Percentiles rank a stretch among this genome's conserved stretches.
Evolutionary conservation across 2,329 filamentous ascomycete species (phyloP).

Genomic region (Mollisia scopiformis): DNA sequence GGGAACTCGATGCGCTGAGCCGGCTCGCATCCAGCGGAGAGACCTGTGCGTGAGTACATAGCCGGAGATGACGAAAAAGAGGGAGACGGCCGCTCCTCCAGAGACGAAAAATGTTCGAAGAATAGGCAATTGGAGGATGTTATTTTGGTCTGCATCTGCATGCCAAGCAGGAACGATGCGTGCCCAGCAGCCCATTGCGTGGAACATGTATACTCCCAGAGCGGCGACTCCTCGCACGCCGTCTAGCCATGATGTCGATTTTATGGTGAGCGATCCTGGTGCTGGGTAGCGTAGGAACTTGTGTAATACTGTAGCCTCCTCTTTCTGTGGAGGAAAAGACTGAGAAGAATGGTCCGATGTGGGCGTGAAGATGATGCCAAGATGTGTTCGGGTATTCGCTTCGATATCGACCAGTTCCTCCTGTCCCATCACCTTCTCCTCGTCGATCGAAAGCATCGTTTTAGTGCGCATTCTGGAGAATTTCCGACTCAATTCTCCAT

Average conservation of each 20-base stretch:
- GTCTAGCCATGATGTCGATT: slow-evolving; percentile 49
- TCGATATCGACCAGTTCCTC: too few relatives aligned
- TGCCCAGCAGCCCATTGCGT: slow-evolving; percentile 42
- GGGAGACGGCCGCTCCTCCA: slow-evolving; percentile 49
- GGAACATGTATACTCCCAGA: slow-evolving; percentile 48
- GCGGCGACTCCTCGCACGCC: slow-evolving; percentile 50
- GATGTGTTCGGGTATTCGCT: too few relatives aligned
- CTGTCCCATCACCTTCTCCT: too few relatives aligned
- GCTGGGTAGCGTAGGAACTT: slow-evolving; percentile 27
- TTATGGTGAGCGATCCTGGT: slow-evolving; percentile 20
- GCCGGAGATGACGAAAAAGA: slow-evolving; percentile 53
- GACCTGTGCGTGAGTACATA: slow-evolving; percentile 49
- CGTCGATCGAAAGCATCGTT: too few relatives aligned
- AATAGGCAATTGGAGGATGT: slow-evolving; percentile 45
- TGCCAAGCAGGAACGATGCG: slow-evolving; percentile 28
- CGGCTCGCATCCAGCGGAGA: slow-evolving; percentile 41
- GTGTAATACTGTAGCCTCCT: too few relatives aligned
- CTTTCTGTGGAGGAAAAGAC: too few relatives aligned
- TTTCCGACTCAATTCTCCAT: too few relatives aligned
- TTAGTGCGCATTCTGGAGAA: too few relatives aligned
- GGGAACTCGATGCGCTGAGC: slow-evolving; percentile 39
- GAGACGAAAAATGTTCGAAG: slow-evolving; percentile 44
- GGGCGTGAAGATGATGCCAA: too few relatives aligned
- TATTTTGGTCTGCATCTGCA: slow-evolving; percentile 38
- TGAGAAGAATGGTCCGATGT: too few relatives aligned